Evolutionary conservation across 129 eudicot genomes (phyloP).

Genomic region (Cynara cardunculus): DNA sequence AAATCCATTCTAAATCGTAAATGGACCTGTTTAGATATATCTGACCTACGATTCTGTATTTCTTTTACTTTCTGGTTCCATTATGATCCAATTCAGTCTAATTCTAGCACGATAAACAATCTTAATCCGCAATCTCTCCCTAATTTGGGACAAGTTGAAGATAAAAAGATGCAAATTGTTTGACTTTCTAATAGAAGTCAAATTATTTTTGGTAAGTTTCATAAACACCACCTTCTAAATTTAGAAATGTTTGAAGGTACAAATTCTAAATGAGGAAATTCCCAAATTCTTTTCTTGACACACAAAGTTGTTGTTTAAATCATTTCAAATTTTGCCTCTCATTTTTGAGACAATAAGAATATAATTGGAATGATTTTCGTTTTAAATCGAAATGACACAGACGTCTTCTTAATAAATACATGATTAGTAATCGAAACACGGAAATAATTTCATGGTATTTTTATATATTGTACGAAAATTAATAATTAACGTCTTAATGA

Average conservation of each 20-base stretch:
- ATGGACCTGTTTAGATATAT: not conserved
- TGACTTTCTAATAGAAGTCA: slow-evolving; percentile 13
- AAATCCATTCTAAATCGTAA: not conserved
- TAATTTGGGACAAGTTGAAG: slow-evolving; percentile 21
- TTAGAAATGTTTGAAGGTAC: slow-evolving; percentile 9
- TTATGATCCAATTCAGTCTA: not conserved
- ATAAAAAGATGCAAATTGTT: slow-evolving; percentile 22
- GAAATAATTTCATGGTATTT: not conserved
- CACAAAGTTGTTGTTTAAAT: not conserved
- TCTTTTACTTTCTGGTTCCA: not conserved
- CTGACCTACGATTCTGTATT: not conserved
- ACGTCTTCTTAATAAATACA: slow-evolving; percentile 12
- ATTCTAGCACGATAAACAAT: too few species aligned
- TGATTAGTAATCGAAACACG: not conserved
- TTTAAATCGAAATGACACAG: slow-evolving; percentile 17
- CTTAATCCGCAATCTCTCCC: not conserved
- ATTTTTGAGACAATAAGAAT: slow-evolving; percentile 17
- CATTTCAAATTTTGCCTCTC: slow-evolving; percentile 18
- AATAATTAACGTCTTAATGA: too few species aligned
- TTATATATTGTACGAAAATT: too few species aligned
- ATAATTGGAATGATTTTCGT: not conserved
- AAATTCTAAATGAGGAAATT: slow-evolving; percentile 18
- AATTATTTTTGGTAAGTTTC: slow-evolving; percentile 3
- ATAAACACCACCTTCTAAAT: slow-evolving; percentile 7
- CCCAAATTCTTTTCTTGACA: slow-evolving; percentile 18